Conservation (phyloP, 345 rosid species). For the Punica granatum region DNA sequence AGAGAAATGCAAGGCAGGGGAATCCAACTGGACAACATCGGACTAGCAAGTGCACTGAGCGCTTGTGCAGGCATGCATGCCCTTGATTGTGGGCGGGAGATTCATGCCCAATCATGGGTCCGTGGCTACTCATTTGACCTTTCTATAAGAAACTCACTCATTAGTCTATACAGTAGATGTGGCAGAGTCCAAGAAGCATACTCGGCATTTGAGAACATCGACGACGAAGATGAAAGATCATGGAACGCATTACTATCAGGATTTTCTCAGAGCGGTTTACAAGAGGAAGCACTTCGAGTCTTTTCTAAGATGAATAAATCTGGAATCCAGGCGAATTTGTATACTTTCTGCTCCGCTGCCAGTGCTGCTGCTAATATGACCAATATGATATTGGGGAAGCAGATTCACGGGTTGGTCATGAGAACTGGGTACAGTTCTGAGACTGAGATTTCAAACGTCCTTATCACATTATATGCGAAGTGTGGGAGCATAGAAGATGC, state of each 20-base stretch:
- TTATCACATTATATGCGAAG: slow-evolving; percentile 75
- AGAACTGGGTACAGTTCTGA: slow-evolving; percentile 60
- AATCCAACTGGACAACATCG: slow-evolving; percentile 61
- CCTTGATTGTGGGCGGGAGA: slow-evolving; percentile 55
- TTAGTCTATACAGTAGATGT: slow-evolving; percentile 78
- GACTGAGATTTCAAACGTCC: slow-evolving; percentile 69
- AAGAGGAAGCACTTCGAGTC: slow-evolving; percentile 62
- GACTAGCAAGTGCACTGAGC: slow-evolving; percentile 75
- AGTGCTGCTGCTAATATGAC: slow-evolving; percentile 86
- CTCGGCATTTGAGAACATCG: slow-evolving; percentile 53
- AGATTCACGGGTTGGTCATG: slow-evolving; percentile 56
- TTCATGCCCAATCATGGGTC: slow-evolving; percentile 69
- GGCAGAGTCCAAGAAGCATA: slow-evolving; percentile 61
- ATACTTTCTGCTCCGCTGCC: slow-evolving; percentile 70
- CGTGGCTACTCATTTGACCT: slow-evolving; percentile 60
- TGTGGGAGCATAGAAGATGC: slow-evolving; percentile 75
- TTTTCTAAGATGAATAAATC: slow-evolving; percentile 52
- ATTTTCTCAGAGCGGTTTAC: slow-evolving; percentile 62
- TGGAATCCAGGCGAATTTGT: slow-evolving; percentile 41
- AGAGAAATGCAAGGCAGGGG: slow-evolving; percentile 56
- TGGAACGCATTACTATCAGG: slow-evolving; percentile 90
- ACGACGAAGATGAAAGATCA: slow-evolving; percentile 59
- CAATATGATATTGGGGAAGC: slow-evolving; percentile 70
- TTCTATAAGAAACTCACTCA: slow-evolving; percentile 65
- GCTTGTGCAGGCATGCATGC: slow-evolving; percentile 88